Evolutionary conservation across 306 rosid species (phyloP).

Genomic region (Vigna trinervia): DNA sequence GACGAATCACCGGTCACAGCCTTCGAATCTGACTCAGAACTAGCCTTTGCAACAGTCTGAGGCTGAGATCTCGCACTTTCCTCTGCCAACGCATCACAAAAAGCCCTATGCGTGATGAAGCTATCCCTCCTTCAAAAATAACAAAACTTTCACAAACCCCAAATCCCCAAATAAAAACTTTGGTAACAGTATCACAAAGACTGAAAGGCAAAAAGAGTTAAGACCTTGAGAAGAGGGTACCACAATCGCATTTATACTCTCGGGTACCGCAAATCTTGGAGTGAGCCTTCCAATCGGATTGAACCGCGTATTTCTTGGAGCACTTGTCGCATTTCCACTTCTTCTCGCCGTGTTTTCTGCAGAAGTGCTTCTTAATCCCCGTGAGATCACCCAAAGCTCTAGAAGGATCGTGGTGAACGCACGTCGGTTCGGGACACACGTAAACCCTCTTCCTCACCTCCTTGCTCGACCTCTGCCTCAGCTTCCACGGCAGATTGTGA

Average conservation of each 20-base stretch:
- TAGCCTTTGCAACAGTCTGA: conserved; percentile 38
- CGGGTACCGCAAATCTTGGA: conserved; percentile 91
- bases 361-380: conserved; percentile 92
- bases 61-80: conserved; percentile 69
- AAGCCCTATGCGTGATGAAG: conserved; percentile 93
- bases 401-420: conserved; percentile 95
- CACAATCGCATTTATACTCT: conserved; percentile 97
- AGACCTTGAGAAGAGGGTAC: conserved; percentile 86
- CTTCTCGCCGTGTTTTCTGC: conserved; percentile 96
- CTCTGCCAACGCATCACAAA: conserved; percentile 91
- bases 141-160: conserved; percentile 44
- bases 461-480: conserved; percentile 78
- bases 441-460: conserved; percentile 91
- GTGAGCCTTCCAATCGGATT: conserved; percentile 99
- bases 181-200: background rate
- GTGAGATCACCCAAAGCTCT: conserved; percentile 94
- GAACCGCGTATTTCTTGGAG: conserved; percentile 92
- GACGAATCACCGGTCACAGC: conserved; percentile 45
- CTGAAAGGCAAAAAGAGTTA: background rate
- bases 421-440: conserved; percentile 84
- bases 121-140: conserved; percentile 83
- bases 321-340: conserved; percentile 98
- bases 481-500: conserved; percentile 95
- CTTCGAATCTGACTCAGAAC: conserved; percentile 58
- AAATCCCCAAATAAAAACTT: conserved; percentile 11